Evolutionary conservation across 352 stramenopile species (phyloP), one percentile per base, ranked within the genome.

Genomic region (Phytopythium kandeliae): DNA sequence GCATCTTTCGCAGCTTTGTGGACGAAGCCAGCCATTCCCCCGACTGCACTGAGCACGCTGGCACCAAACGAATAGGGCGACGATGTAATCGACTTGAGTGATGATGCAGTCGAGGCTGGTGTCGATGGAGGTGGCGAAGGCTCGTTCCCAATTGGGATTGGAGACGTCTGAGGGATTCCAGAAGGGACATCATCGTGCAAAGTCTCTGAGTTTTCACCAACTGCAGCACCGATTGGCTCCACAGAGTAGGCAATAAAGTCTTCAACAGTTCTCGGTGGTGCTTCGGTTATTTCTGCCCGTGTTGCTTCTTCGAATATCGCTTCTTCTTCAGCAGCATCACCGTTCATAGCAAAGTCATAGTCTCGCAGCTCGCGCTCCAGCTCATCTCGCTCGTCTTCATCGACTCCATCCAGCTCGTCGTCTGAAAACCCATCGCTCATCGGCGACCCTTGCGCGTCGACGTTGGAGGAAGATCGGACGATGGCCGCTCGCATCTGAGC

Each of bases 401-500:
- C 58, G 28, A 15, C 17, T 37, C 44, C 45, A 6, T 51, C 45
- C 10, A 41, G 26, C 19, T 51, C 69, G 28, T 86, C 72, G 49
- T 88, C 74, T 7, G 74, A 88, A 4, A 67, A 57, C 13, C 61
- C 66, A 30, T 65, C 63, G 48, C 70, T 33, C 35, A 43, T 73
- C 19, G 61, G 40, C 17, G 47, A 62, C 38, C 82, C 63, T 36
- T 67, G 67, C 35, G 70, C 69, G 54, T 79, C 74, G 30, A 73
- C 67, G 31, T 84, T 89, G 11, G 77, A 85, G 53, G 72, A 68
- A 15, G 76, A 88, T 16, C 69, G 62, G 65, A 87, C 80, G 42
- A 92, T 85, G 8, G 78, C 80, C 19, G 80, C 78, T 48, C 80
- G 71, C 80, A 92, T 84, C 40, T 89, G 75, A n/a, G 80, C 75